Evolutionary conservation across 139 green algal species (phyloP).

Genomic region (Chlamydomonas sp.): DNA sequence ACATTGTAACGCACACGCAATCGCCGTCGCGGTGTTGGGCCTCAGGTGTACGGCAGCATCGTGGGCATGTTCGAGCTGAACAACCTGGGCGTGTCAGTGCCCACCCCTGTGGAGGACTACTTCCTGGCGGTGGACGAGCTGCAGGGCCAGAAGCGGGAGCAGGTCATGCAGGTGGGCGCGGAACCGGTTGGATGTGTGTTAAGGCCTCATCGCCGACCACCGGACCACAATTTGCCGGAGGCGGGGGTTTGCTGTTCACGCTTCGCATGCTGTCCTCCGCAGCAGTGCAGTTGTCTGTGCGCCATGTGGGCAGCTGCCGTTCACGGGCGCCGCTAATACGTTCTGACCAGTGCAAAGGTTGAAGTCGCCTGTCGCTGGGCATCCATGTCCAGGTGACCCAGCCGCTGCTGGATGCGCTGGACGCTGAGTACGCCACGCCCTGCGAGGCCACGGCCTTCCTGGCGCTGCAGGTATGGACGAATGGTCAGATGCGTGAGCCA

Average conservation of each 20-base stretch:
- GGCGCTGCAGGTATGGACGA: slow-evolving; percentile 60
- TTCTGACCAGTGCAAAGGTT: too few species aligned
- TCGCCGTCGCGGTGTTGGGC: background rate
- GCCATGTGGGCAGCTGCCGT: too few species aligned
- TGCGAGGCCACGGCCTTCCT: slow-evolving; percentile 89
- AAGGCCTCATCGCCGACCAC: too few species aligned
- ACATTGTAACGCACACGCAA: background rate
- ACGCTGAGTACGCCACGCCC: slow-evolving; percentile 64
- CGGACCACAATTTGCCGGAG: too few species aligned
- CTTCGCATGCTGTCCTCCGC: too few species aligned
- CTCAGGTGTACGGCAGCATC: slow-evolving; percentile 82
- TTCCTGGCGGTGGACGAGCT: slow-evolving; percentile 62
- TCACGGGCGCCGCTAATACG: too few species aligned
- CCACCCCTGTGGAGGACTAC: slow-evolving; percentile 77
- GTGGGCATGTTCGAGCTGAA: slow-evolving; percentile 98
- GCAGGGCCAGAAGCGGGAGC: slow-evolving; percentile 11
- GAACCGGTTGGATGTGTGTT: too few species aligned
- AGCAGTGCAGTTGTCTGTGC: too few species aligned
- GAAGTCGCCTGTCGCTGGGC: too few species aligned
- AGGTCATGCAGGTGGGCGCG: background rate
- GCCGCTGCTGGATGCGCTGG: slow-evolving; percentile 80
- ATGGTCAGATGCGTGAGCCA: too few species aligned
- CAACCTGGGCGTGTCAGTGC: slow-evolving; percentile 84
- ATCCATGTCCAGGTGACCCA: slow-evolving; percentile 20
- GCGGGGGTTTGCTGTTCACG: too few species aligned